A percentile compares a stretch with the other conserved stretches of the same genome.
Conservation (phyloP, 1,139 yeast genomes). For the Geotrichum europaeum region DNA sequence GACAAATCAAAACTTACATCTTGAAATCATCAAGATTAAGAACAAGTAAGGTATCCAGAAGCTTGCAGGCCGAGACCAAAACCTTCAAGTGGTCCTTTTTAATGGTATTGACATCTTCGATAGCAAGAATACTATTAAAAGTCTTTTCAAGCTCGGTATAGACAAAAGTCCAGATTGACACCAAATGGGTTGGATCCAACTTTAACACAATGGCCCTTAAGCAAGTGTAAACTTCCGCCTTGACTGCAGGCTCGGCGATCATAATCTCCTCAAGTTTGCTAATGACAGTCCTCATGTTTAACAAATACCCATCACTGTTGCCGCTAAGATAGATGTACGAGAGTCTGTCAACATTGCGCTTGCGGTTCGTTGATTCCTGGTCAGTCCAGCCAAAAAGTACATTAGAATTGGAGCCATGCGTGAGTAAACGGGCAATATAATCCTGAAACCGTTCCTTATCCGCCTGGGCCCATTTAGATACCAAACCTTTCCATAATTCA, state of each 20-base stretch:
- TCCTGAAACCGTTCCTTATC: constrained; percentile 61
- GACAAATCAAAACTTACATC: constrained; percentile 32
- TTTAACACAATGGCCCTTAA: constrained; percentile 59
- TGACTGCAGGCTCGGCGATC: constrained; percentile 29
- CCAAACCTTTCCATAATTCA: constrained; percentile 46
- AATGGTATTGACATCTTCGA: constrained; percentile 33
- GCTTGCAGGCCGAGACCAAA: constrained; percentile 55
- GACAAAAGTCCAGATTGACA: constrained; percentile 66
- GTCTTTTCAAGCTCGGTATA: constrained; percentile 54
- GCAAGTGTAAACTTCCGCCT: constrained; percentile 48
- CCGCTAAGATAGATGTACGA: constrained; percentile 57
- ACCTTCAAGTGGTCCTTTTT: constrained; percentile 35
- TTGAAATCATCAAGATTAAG: constrained; percentile 74
- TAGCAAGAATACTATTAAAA: constrained; percentile 41
- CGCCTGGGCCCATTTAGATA: constrained; percentile 49
- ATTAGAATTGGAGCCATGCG: constrained; percentile 47
- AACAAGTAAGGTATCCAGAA: constrained; percentile 66
- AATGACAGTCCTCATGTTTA: constrained; percentile 46
- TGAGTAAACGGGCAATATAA: constrained; percentile 41
- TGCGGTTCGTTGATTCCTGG: constrained; percentile 52
- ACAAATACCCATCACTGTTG: constrained; percentile 51
- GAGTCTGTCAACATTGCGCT: constrained; percentile 50
- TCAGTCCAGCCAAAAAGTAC: constrained; percentile 73
- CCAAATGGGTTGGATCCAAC: constrained; percentile 57
- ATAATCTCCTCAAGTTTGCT: constrained; percentile 39